Conservation (phyloP, 805 yeast species). For the Starmerella apis region DNA sequence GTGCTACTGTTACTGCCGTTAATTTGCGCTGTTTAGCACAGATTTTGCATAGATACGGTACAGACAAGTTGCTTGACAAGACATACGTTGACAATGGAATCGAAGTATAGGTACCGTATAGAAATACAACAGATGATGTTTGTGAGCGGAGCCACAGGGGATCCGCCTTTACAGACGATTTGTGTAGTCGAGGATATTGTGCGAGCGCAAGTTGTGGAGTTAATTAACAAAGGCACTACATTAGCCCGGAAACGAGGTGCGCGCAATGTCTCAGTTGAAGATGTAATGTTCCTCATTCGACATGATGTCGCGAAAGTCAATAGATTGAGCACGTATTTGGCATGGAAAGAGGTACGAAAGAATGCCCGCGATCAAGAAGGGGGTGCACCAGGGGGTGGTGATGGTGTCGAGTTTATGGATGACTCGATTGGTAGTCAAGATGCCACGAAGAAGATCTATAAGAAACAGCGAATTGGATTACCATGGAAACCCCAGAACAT, state of each 20-base stretch:
- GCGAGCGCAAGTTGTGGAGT: slow-evolving; percentile 84
- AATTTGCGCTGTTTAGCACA: no score
- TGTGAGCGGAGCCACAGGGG: slow-evolving; percentile 89
- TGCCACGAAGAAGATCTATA: slow-evolving; percentile 27
- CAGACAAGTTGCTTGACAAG: no score
- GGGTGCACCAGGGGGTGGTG: slow-evolving; percentile 40
- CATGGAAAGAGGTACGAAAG: slow-evolving; percentile 96
- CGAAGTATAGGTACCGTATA: slow-evolving; percentile 60
- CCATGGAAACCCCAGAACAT: slow-evolving; percentile 95
- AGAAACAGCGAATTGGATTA: slow-evolving; percentile 59
- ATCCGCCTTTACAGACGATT: slow-evolving; percentile 85
- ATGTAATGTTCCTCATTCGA: slow-evolving; percentile 80
- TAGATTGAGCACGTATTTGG: slow-evolving; percentile 75
- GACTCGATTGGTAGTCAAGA: slow-evolving; percentile 34
- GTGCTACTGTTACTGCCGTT: no score
- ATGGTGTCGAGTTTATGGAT: slow-evolving; percentile 44
- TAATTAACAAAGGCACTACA: slow-evolving; percentile 59
- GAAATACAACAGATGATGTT: slow-evolving; percentile 99
- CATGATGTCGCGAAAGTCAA: slow-evolving; percentile 92
- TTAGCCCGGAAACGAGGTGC: slow-evolving; percentile 74
- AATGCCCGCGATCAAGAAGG: slow-evolving; percentile 57
- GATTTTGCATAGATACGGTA: no score
- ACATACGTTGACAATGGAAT: no score
- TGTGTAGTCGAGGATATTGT: slow-evolving; percentile 93
- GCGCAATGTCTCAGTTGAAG: slow-evolving; percentile 79